Base-by-base conservation (phyloP, 2,329 filamentous ascomycete species). In the Penicillium sp. region DNA sequence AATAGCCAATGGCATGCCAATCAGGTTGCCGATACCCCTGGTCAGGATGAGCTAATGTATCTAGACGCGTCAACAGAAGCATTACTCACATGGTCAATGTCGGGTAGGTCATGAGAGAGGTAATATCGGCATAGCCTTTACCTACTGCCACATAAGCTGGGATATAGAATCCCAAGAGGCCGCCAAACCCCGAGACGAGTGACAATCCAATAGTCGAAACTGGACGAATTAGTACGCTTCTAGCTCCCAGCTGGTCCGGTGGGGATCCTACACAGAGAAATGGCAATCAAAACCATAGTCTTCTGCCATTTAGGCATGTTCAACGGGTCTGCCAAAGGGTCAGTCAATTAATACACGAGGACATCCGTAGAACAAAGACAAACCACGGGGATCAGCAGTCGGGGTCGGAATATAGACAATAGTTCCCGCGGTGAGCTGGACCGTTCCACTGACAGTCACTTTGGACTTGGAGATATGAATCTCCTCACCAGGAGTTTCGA, bases 101-200 rank as follows among this genome's bases (percentile, higher is more conserved):
- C 6, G 72, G 72, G 28, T 72, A 73, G 5, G 71, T 74, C 72
- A 76, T 75, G 41, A 78, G 64, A 34, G 69, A 69, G 1, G 75
- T 77, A 25, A 79, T 80, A 57, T 78, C 76, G 20, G 71, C 72
- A 28, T 77, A 76, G 3, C 66, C 67, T 25, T 76, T 75, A 6
- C 77, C 77, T 5, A 61, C 67, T 1, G 71, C 71, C 3, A 67
- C 60, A 59, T 79, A 80, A 1, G 66, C 66, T 6, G 76, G 76
- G 8, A 80, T 77, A 59, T 79, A 79, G 55, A 78, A 79, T 6
- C 66, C 69, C 4, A 80, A 64, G 1, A 81, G 69, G 2, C 76
- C 78, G 15, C 78, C 77, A 37, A 80, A 78, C 0, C 77, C 78
- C 12, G 75, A 76, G 0, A 79, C 75, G 8, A 79, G 66, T 1